A percentile compares a stretch with the other conserved stretches of the same genome.
These are phyloP conservation scores for Dothistroma pini DNA, from an alignment of 2,329 filamentous ascomycete species.

Conservation along the genomic window DNA sequence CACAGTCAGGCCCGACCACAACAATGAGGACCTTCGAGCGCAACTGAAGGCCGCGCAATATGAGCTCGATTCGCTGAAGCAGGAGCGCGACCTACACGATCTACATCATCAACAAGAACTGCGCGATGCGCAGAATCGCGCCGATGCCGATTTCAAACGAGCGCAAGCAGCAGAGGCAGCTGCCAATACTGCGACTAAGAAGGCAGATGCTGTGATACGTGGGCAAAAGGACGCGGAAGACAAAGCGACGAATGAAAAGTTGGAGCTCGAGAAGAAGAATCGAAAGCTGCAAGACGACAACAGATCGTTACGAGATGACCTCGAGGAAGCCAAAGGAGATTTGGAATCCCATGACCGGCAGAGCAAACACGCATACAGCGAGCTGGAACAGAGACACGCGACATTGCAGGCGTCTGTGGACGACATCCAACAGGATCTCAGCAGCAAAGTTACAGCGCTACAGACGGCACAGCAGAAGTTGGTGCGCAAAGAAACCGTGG, in stretches of 20 bases:
- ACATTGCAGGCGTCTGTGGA: conserved; percentile 52
- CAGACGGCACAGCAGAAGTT: conserved; percentile 64
- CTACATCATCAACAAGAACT: conserved; percentile 80
- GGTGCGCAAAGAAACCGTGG: conserved; percentile 63
- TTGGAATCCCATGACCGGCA: conserved; percentile 67
- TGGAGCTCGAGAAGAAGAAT: conserved; percentile 53
- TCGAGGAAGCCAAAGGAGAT: conserved; percentile 76
- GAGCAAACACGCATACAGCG: conserved; percentile 54
- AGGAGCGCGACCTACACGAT: conserved; percentile 76
- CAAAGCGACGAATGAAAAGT: conserved; percentile 53
- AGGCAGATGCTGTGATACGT: conserved; percentile 52
- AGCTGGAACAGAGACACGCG: conserved; percentile 59
- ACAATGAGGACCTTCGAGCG: conserved; percentile 77
- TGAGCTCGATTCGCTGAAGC: conserved; percentile 78
- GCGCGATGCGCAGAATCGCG: conserved; percentile 71
- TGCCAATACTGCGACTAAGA: conserved; percentile 50
- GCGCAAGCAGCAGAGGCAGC: conserved; percentile 54
- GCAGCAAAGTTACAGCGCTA: conserved; percentile 54
- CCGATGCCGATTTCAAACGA: conserved; percentile 79
- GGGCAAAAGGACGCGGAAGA: conserved; percentile 56
- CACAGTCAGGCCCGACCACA: conserved; percentile 37
- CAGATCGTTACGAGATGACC: conserved; percentile 71
- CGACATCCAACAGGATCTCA: conserved; percentile 58
- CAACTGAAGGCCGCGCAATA: conserved; percentile 86
- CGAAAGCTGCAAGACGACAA: conserved; percentile 63